Evolutionary conservation across 1,284 basidiomycete genomes (phyloP).

Genomic region (Termitomyces sp.): DNA sequence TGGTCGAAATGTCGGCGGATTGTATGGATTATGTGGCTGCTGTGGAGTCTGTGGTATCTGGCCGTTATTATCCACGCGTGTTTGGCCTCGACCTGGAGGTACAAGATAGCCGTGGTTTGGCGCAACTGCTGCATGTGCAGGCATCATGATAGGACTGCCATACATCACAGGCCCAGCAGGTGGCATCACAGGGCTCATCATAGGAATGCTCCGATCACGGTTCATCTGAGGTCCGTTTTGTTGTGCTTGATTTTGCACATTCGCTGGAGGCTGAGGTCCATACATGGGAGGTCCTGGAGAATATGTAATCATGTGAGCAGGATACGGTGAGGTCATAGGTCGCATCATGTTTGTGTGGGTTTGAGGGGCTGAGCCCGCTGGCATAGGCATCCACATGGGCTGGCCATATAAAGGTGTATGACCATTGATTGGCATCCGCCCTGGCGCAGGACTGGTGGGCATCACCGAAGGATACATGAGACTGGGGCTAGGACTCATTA

Average conservation of each 20-base stretch:
- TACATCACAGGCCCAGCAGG: slow-evolving; percentile 57
- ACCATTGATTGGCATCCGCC: slow-evolving; percentile 55
- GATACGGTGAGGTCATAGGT: slow-evolving; percentile 56
- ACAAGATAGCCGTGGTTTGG: slow-evolving; percentile 35
- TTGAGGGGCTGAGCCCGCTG: slow-evolving; percentile 37
- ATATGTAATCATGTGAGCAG: slow-evolving; percentile 58
- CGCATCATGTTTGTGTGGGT: slow-evolving; percentile 50
- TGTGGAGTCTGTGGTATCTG: slow-evolving; percentile 30
- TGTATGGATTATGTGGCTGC: slow-evolving; percentile 28
- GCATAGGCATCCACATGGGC: slow-evolving; percentile 61
- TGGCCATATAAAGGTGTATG: slow-evolving; percentile 54
- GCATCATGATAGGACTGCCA: slow-evolving; percentile 65
- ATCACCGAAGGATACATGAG: slow-evolving; percentile 59
- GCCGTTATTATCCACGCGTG: slow-evolving; percentile 34
- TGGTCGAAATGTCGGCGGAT: slow-evolving; percentile 34
- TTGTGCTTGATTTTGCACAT: slow-evolving; percentile 39
- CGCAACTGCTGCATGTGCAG: slow-evolving; percentile 36
- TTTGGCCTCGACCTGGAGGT: slow-evolving; percentile 32
- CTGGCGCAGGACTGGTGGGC: slow-evolving; percentile 55
- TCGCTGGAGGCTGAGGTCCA: slow-evolving; percentile 35
- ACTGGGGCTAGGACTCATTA: slow-evolving; percentile 58
- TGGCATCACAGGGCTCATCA: slow-evolving; percentile 67
- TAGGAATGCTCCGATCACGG: slow-evolving; percentile 40
- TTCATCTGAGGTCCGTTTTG: slow-evolving; percentile 37
- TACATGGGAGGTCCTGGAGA: slow-evolving; percentile 50